Percentiles rank a stretch among this genome's conserved stretches.
These are phyloP conservation scores for Onygenales sp. DNA, from an alignment of 2,329 filamentous ascomycete genomes.

Conservation along the genomic window DNA sequence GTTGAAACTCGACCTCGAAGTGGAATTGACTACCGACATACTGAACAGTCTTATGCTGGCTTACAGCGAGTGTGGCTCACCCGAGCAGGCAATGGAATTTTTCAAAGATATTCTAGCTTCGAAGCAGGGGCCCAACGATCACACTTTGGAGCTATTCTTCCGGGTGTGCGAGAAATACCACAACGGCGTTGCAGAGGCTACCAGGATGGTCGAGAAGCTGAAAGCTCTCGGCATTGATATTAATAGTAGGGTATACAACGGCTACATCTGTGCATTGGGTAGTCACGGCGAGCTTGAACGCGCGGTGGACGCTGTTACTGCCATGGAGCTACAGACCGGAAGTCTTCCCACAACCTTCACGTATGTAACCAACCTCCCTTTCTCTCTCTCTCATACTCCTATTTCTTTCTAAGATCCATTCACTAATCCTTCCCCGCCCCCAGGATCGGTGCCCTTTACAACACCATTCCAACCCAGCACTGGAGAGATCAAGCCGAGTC, in stretches of 20 bases:
- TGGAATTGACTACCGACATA: constrained; percentile 66
- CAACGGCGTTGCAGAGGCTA: constrained; percentile 34
- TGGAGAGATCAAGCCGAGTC: constrained; percentile 61
- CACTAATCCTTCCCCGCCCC: neutral
- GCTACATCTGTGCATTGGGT: constrained; percentile 68
- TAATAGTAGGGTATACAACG: constrained; percentile 61
- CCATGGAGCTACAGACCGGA: constrained; percentile 58
- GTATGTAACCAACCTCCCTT: constrained; percentile 43
- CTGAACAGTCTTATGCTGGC: constrained; percentile 83
- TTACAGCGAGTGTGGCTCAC: constrained; percentile 60
- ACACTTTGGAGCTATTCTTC: constrained; percentile 71
- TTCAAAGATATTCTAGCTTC: constrained; percentile 79
- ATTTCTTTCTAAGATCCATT: neutral
- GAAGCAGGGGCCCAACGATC: constrained; percentile 76
- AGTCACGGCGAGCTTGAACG: constrained; percentile 62
- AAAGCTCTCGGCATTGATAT: constrained; percentile 69
- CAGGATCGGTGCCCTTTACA: constrained; percentile 68
- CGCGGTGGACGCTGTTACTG: constrained; percentile 55
- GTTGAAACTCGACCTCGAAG: constrained; percentile 79
- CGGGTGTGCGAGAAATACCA: constrained; percentile 59
- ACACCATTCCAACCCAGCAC: constrained; percentile 56
- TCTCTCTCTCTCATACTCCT: neutral
- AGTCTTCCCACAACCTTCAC: constrained; percentile 58
- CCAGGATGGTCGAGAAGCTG: constrained; percentile 48
- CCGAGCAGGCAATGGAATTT: constrained; percentile 61